phyloP scores from a whole-genome alignment of 768 basidiomycete genomes.

The Suillus variegatus region DNA sequence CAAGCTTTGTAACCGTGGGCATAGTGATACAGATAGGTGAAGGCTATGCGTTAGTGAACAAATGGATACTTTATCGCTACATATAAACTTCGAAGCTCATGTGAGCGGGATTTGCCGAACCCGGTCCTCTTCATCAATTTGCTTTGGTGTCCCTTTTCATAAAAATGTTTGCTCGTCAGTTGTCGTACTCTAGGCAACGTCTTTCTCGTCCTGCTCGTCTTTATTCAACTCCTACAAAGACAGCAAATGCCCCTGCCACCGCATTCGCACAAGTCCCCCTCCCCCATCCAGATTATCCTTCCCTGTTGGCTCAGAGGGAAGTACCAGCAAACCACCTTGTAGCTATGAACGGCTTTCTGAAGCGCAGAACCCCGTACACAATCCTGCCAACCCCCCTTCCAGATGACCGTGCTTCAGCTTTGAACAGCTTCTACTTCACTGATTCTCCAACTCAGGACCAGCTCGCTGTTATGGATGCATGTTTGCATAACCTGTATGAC shows the following conservation, averaged over 20 bases:
- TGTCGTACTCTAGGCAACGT: constrained; percentile 64
- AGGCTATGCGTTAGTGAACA: not conserved
- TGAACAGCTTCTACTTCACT: constrained; percentile 57
- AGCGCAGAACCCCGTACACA: constrained; percentile 49
- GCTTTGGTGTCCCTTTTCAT: not conserved
- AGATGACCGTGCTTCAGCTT: constrained; percentile 37
- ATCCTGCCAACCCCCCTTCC: constrained; percentile 71
- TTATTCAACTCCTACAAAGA: constrained; percentile 67
- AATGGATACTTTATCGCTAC: too few species aligned
- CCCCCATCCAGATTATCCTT: constrained; percentile 40
- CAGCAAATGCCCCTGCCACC: constrained; percentile 51
- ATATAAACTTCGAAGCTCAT: too few species aligned
- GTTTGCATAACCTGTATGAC: constrained; percentile 74
- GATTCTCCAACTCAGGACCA: constrained; percentile 69
- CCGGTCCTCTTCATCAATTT: not conserved
- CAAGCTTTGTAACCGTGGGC: constrained; percentile 34
- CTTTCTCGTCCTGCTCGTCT: constrained; percentile 71
- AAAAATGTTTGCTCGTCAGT: constrained; percentile 7
- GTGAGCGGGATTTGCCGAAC: not conserved
- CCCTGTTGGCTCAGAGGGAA: constrained; percentile 36
- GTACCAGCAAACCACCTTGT: constrained; percentile 14
- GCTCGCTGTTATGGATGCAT: constrained; percentile 81
- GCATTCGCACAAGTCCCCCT: constrained; percentile 41
- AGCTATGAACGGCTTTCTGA: constrained; percentile 55
- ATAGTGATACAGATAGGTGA: constrained; percentile 36